Conservation (phyloP, 257 asterid genomes). For the Ballota nigra region DNA sequence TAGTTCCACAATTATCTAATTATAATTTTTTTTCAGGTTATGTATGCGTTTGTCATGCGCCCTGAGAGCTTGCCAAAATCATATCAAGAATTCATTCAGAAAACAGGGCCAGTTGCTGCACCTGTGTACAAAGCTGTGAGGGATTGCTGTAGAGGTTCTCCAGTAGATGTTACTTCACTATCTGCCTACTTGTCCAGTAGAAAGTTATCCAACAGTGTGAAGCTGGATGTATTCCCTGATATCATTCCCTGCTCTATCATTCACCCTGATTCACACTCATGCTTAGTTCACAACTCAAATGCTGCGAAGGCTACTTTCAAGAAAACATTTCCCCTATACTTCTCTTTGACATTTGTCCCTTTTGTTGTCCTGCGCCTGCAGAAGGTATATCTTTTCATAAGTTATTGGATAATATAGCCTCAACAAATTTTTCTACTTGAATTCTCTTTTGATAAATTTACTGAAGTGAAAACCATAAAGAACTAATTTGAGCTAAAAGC, state of each 20-base stretch:
- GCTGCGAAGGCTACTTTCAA: constrained; percentile 82
- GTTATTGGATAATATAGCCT: constrained; percentile 18
- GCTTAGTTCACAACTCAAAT: constrained; percentile 78
- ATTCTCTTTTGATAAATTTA: neutral
- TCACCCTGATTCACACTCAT: constrained; percentile 81
- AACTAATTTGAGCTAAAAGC: constrained; percentile 1
- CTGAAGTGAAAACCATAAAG: neutral
- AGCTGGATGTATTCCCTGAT: constrained; percentile 71
- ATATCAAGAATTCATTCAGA: constrained; percentile 96
- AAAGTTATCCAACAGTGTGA: constrained; percentile 43
- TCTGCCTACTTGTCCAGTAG: constrained; percentile 58
- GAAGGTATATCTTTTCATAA: constrained; percentile 57
- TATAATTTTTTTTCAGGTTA: constrained; percentile 54
- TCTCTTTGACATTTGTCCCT: constrained; percentile 97
- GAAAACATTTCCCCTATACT: constrained; percentile 95
- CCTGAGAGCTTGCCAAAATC: constrained; percentile 99
- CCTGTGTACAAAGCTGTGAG: constrained; percentile 96
- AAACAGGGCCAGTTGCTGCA: constrained; percentile 96
- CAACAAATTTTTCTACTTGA: neutral
- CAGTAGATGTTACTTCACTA: constrained; percentile 68
- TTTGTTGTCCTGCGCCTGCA: constrained; percentile 91
- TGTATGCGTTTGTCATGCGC: constrained; percentile 98
- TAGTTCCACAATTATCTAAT: constrained; percentile 20
- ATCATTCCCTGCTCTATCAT: constrained; percentile 87
- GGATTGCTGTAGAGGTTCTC: constrained; percentile 95